Percentiles rank a stretch among this genome's conserved stretches.
phyloP scores from a whole-genome alignment of 108 stramenopile species.

The Pinguiococcus pyrenoidosus region DNA sequence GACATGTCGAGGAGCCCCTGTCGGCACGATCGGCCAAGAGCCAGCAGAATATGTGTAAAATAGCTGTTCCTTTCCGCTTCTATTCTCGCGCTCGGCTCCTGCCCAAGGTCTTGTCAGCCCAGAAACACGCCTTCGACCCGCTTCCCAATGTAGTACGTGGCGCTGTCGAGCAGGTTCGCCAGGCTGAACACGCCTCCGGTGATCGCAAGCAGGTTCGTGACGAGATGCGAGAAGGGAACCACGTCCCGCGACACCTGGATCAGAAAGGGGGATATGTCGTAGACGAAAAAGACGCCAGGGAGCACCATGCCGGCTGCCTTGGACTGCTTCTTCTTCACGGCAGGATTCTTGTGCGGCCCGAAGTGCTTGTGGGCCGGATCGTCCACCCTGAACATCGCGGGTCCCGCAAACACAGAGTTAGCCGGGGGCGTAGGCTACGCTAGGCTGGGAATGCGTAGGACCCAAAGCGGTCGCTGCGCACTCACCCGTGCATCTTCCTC shows the following conservation, averaged over 20 bases:
- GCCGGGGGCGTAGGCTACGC: constrained; percentile 31
- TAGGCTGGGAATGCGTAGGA: no score
- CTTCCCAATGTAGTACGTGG: constrained; percentile 5
- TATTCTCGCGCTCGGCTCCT: no score
- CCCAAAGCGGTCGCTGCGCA: no score
- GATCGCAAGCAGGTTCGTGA: constrained; percentile 78
- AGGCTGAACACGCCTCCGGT: constrained; percentile 85
- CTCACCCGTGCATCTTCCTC: no score
- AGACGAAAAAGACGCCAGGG: constrained; percentile 93
- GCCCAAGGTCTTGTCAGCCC: no score
- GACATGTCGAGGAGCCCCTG: no score
- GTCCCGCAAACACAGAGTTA: background rate
- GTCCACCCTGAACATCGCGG: no score
- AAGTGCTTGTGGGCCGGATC: background rate
- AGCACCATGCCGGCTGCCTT: constrained; percentile 42
- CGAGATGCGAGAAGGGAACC: constrained; percentile 66
- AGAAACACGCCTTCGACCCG: no score
- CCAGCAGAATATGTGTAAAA: no score
- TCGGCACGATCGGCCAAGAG: no score
- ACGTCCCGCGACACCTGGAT: constrained; percentile 51
- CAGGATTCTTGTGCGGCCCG: constrained; percentile 50
- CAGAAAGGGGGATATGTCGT: constrained; percentile 92
- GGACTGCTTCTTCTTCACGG: constrained; percentile 72
- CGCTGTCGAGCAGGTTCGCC: constrained; percentile 33
- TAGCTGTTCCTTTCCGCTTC: no score